phyloP scores from a whole-genome alignment of 495 filamentous ascomycete species.

The Xylaria castorea region DNA sequence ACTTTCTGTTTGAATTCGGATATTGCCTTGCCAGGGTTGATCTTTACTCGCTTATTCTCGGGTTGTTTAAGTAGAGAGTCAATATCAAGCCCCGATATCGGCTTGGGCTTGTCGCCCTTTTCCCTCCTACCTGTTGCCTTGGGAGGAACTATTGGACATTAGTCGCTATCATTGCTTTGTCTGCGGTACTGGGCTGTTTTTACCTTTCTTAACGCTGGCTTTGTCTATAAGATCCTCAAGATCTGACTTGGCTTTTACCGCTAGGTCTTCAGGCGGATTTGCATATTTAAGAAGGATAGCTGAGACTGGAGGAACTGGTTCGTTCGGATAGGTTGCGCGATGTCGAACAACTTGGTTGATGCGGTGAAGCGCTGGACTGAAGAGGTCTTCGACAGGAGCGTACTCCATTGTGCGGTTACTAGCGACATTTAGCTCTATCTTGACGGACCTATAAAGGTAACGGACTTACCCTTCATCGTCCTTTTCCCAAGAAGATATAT shows the following conservation, averaged over 20 bases:
- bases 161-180: conserved; percentile 28
- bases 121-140: conserved; percentile 79
- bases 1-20: conserved; percentile 91
- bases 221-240: conserved; percentile 69
- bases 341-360: conserved; percentile 83
- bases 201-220: conserved; percentile 89
- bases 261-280: conserved; percentile 70
- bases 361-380: conserved; percentile 90
- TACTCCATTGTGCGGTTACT: conserved; percentile 73
- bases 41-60: conserved; percentile 60
- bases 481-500: conserved; percentile 66
- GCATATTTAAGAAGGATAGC: conserved; percentile 77
- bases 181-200: neutral
- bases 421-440: conserved; percentile 39
- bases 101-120: conserved; percentile 73
- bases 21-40: conserved; percentile 81
- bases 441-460: neutral
- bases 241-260: conserved; percentile 59
- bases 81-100: conserved; percentile 90
- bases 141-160: conserved; percentile 70
- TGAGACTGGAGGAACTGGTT: conserved; percentile 69
- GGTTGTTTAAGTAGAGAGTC: conserved; percentile 69
- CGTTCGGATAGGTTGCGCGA: conserved; percentile 76
- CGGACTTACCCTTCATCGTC: conserved; percentile 72
- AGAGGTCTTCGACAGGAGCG: conserved; percentile 80